These are phyloP conservation scores for Alternaria novae-zelandiae DNA, from an alignment of 2,329 filamentous ascomycete genomes.

Conservation along the genomic window DNA sequence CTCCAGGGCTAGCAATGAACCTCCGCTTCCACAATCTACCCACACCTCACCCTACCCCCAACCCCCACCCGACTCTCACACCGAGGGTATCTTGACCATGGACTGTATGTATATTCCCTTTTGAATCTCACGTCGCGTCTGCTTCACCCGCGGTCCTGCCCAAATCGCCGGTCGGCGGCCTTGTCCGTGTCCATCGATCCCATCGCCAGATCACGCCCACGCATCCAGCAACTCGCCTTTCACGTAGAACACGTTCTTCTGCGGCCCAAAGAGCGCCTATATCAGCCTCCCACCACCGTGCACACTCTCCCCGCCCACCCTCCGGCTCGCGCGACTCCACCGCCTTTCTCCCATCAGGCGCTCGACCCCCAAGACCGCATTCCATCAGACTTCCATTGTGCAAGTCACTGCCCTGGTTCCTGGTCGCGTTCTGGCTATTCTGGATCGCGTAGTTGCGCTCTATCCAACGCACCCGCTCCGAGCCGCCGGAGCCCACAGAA, in stretches of 20 bases:
- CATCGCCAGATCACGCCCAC: conserved; percentile 42
- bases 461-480: conserved; percentile 46
- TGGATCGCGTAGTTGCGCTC: conserved; percentile 53
- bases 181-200: conserved; percentile 42
- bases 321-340: conserved; percentile 29
- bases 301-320: conserved; percentile 19
- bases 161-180: conserved; percentile 26
- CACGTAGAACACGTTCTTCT: conserved; percentile 17
- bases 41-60: conserved; percentile 41
- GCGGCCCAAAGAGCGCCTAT: conserved; percentile 21
- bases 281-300: conserved; percentile 18
- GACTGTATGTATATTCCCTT: conserved; percentile 61
- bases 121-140: conserved; percentile 36
- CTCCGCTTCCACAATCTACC: conserved; percentile 34
- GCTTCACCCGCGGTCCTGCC: conserved; percentile 21
- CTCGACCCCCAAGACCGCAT: conserved; percentile 44
- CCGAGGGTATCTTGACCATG: conserved; percentile 61
- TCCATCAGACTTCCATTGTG: conserved; percentile 50
- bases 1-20: conserved; percentile 16
- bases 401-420: conserved; percentile 28
- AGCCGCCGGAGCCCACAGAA: conserved; percentile 37
- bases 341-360: conserved; percentile 36
- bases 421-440: conserved; percentile 44
- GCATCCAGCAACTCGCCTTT: conserved; percentile 36
- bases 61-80: conserved; percentile 27